A percentile compares a stretch with the other conserved stretches of the same genome.
These are phyloP conservation scores for Diaporthe sp. DNA, from an alignment of 2,329 filamentous ascomycete genomes.

Conservation along the genomic window DNA sequence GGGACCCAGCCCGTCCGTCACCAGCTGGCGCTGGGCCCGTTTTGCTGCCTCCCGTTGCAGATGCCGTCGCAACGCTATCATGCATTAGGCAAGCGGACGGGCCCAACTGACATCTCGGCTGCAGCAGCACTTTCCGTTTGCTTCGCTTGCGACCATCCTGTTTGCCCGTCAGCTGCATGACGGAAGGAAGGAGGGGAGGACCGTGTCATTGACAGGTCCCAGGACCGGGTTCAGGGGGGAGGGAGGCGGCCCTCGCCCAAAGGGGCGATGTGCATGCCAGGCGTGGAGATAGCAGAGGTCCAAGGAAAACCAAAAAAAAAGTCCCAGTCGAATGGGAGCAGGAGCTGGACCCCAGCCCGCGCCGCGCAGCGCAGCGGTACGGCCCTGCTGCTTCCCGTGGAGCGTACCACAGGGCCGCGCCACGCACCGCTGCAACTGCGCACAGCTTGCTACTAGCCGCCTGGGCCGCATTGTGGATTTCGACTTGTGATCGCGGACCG, in stretches of 20 bases:
- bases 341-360: constrained; percentile 27
- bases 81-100: constrained; percentile 22
- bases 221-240: constrained; percentile 17
- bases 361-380: constrained; percentile 31
- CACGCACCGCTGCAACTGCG: constrained; percentile 21
- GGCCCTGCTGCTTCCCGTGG: constrained; percentile 35
- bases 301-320: not conserved
- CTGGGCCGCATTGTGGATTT: constrained; percentile 34
- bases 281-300: constrained; percentile 27
- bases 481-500: constrained; percentile 37
- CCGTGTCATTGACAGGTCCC: constrained; percentile 29
- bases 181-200: constrained; percentile 4
- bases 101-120: constrained; percentile 21
- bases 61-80: constrained; percentile 32
- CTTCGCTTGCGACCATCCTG: constrained; percentile 3
- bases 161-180: constrained; percentile 24
- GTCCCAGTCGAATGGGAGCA: constrained; percentile 12
- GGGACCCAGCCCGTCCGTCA: constrained; percentile 23
- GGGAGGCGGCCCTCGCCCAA: constrained; percentile 10
- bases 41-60: constrained; percentile 18
- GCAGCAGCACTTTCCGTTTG: not conserved
- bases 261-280: constrained; percentile 19
- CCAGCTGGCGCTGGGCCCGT: constrained; percentile 20
- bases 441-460: constrained; percentile 11
- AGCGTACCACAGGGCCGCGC: constrained; percentile 24